phyloP scores from a whole-genome alignment of 73 alveolate genomes.

The Blepharisma stoltei region DNA sequence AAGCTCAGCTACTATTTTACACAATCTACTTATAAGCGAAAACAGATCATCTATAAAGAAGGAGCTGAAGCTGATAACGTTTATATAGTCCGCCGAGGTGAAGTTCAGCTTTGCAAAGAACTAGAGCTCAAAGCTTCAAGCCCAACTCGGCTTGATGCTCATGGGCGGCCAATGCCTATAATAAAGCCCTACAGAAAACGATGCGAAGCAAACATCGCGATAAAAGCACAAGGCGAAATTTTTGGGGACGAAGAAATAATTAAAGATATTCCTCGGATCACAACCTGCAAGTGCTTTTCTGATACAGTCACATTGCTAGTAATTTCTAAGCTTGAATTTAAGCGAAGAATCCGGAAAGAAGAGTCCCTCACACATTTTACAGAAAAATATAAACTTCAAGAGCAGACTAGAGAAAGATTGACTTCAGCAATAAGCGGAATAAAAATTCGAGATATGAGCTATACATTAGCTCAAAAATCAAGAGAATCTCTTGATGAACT shows the following conservation, averaged over 20 bases:
- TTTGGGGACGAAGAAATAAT: conserved; percentile 15
- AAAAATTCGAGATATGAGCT: no score
- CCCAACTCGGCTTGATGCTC: neutral
- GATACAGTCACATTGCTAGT: neutral
- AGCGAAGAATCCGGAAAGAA: conserved; percentile 10
- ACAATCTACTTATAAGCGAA: neutral
- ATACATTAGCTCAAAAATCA: no score
- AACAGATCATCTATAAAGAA: neutral
- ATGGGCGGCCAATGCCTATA: neutral
- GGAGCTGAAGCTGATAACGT: neutral
- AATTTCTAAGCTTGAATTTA: conserved; percentile 17
- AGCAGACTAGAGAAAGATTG: no score
- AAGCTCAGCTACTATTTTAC: conserved; percentile 3
- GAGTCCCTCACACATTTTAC: neutral
- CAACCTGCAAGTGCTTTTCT: conserved; percentile 9
- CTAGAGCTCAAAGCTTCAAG: neutral
- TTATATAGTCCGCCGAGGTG: conserved; percentile 3
- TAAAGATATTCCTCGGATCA: neutral
- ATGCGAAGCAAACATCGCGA: neutral
- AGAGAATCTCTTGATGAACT: no score
- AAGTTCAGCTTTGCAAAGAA: neutral
- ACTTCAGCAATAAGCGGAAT: no score
- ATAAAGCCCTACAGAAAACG: neutral
- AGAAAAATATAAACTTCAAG: neutral
- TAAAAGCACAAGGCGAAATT: neutral